Percentiles rank a stretch among this genome's conserved stretches.
Evolutionary conservation across 768 basidiomycete species (phyloP).

Genomic region (Lentinula guzmanii): DNA sequence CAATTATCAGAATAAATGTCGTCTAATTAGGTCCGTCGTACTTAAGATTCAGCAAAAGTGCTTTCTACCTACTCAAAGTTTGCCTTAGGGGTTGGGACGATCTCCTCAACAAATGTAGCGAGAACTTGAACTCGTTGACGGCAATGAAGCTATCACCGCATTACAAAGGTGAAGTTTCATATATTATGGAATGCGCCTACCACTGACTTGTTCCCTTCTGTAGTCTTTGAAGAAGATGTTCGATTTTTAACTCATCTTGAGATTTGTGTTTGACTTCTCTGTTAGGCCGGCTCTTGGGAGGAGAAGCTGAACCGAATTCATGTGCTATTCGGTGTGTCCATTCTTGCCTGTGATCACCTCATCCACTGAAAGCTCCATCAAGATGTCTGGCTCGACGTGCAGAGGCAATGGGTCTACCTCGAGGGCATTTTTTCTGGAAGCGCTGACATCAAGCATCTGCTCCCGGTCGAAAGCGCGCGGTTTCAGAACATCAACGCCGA

Average conservation of each 20-base stretch:
- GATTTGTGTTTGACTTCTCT: slow-evolving; percentile 4
- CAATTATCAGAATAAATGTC: slow-evolving; percentile 98
- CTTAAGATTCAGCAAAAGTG: background rate
- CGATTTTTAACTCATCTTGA: background rate
- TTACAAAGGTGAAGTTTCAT: slow-evolving; percentile 69
- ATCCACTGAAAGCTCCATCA: background rate
- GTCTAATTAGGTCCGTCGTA: slow-evolving; percentile 69
- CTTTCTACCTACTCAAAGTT: slow-evolving; percentile 8
- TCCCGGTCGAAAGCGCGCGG: slow-evolving; percentile 95
- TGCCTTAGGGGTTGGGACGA: slow-evolving; percentile 87
- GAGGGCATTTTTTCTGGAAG: slow-evolving; percentile 99
- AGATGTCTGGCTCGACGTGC: slow-evolving; percentile 99
- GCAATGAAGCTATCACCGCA: slow-evolving; percentile 99
- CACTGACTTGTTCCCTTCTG: slow-evolving; percentile 6
- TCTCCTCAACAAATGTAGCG: slow-evolving; percentile 92
- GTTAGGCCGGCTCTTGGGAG: slow-evolving; percentile 85
- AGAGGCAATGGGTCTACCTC: slow-evolving; percentile 98
- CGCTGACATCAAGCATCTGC: slow-evolving; percentile 97
- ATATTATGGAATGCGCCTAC: slow-evolving; percentile 4
- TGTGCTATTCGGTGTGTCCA: slow-evolving; percentile 76
- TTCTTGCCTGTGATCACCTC: background rate
- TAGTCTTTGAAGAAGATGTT: slow-evolving; percentile 89
- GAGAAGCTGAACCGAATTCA: slow-evolving; percentile 96
- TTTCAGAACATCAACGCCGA: slow-evolving; percentile 99
- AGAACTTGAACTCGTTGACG: slow-evolving; percentile 91